Conservation (phyloP, 345 rosid genomes). For the Lagerstroemia speciosa region DNA sequence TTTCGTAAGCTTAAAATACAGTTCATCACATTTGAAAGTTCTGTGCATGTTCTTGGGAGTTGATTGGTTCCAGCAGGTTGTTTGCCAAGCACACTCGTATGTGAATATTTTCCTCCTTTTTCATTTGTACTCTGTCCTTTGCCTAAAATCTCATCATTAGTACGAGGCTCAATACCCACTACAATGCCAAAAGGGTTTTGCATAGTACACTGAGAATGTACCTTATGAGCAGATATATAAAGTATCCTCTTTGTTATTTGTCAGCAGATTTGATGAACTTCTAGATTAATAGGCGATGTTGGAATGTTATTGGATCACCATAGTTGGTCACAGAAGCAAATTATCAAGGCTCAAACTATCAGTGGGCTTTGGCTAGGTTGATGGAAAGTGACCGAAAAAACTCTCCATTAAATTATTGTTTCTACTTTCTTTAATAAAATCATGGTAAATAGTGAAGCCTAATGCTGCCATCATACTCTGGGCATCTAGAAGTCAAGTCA, state of each 20-base stretch:
- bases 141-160: neutral
- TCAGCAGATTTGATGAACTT: neutral
- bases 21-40: neutral
- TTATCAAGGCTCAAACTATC: too few relatives aligned
- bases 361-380: too few relatives aligned
- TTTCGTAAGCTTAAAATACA: constrained; percentile 21
- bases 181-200: neutral
- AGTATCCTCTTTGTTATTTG: neutral
- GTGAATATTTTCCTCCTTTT: neutral
- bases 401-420: too few relatives aligned
- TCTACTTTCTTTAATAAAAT: too few relatives aligned
- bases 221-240: neutral
- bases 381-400: too few relatives aligned
- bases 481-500: too few relatives aligned
- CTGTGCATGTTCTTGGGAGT: neutral
- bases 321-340: neutral
- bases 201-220: neutral
- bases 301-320: neutral
- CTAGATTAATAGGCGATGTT: neutral
- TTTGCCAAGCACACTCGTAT: too few relatives aligned
- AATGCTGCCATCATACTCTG: too few relatives aligned
- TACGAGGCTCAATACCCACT: constrained; percentile 2
- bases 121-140: neutral
- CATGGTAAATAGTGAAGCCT: too few relatives aligned
- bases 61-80: too few relatives aligned